Evolutionary conservation across 2,329 filamentous ascomycete genomes (phyloP), one percentile per base, ranked within the genome.

Genomic region (Colletotrichum salicis): DNA sequence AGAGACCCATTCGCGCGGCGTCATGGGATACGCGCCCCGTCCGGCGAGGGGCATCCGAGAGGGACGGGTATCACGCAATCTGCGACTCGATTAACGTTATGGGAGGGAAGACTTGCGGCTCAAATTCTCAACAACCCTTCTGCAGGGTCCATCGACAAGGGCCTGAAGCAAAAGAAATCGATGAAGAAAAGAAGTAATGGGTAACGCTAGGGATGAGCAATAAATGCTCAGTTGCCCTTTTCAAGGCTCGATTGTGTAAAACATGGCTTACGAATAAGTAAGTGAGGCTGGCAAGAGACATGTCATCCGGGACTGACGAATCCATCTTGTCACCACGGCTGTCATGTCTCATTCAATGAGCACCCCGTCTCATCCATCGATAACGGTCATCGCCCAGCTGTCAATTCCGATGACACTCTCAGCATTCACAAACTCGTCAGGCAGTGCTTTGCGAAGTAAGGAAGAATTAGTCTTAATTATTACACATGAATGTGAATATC

Each of bases 391-490:
- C 22, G 54, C n/a, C 13, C 13, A 24, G 8, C n/a, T 15, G 41
- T 48, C 41, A 4, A 48, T 22, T 48, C 8, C 19, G 41, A 48
- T 22, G 1, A 22, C 41, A 48, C 4, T 3, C 19, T 48, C 8
- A 48, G 41, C 8, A 2, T n/a, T 11, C 19, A 2, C 8, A 0
- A 4, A 22, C 15, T n/a, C 41, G 22, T 48, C 19, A 48, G 41
- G 19, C 4, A 48, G 41, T 48, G 8, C n/a, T 10, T 48, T 8
- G 41, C 41, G 11, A n/a, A 64, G 22, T 8, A 22, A 29, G 22
- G 29, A 52, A 29, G 33, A 62, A 71, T 70, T 66, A 70, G 13
- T 61, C 56, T 70, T 58, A 71, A 71, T 70, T 62, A 70, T 72
- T 72, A 70, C 67, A 71, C 52, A 35, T 57, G 66, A 65, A 65